Base-by-base conservation (phyloP, 208 protist species). In the Leishmania lainsoni region DNA sequence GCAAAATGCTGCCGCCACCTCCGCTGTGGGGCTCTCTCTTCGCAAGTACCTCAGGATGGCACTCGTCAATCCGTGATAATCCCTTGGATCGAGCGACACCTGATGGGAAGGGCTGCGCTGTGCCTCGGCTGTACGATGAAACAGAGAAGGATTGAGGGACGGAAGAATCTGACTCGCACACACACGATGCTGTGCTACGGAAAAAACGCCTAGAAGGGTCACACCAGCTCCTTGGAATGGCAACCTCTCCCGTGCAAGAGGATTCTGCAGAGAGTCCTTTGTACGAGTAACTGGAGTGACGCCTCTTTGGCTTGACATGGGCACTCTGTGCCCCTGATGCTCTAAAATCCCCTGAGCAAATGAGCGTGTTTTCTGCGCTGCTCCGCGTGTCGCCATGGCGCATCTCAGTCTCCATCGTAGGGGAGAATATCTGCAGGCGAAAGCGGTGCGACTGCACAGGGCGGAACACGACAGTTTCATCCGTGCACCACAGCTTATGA, bases 1-100 rank as follows among this genome's bases (percentile, higher is more conserved):
- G 90, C 29, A 96, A 70, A 61, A 94, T 92, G 77, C 90, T 94
- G 61, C 58, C 65, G 2, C 78, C 78, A n/a, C 81, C 73, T 45
- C 52, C 29, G 17, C 32, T 16, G 32, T 32, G 48, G 63, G 35
- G 20, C 8, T 48, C 5, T 29, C 16, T 49, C 8, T 22, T 1
- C 51, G 4, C 1, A 32, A 39, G 32, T 17, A 76, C 12, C 22
- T 39, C 32, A 5, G 51, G 17, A 16, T 35, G 8, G 56, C 10
- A 22, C 8, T 65, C 42, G 35, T 65, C 35, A 9, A 35, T 49
- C 2, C 22, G 54, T 20, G 26, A 8, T 35, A 32, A 5, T 14
- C 29, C 22, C 22, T 39, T 66, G 12, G 54, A 26, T 42, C 39
- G 56, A 58, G 0, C 29, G 29, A 0, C 22, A 0, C 22, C 12